These are phyloP conservation scores for Fusarium bulbicola DNA, from an alignment of 2,329 filamentous ascomycete genomes.

Conservation along the genomic window DNA sequence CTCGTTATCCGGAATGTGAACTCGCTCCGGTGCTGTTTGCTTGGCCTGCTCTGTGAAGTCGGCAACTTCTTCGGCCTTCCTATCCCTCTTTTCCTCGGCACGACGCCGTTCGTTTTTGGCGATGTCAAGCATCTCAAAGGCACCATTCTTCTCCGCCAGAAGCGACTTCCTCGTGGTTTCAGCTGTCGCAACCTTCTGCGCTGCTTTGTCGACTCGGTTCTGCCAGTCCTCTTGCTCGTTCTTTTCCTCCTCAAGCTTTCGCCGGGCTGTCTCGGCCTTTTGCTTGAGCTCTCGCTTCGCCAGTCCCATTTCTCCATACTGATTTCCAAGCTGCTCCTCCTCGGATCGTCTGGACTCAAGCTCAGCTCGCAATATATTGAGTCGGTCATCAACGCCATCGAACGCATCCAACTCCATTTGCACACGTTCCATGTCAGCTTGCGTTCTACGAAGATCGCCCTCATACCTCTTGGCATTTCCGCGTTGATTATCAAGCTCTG, in stretches of 20 bases:
- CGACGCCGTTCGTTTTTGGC: slow-evolving; percentile 56
- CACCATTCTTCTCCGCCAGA: slow-evolving; percentile 70
- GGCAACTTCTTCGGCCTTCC: slow-evolving; percentile 58
- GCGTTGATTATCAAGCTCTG: slow-evolving; percentile 56
- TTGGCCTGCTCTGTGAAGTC: slow-evolving; percentile 65
- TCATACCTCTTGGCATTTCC: slow-evolving; percentile 54
- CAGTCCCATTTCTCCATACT: slow-evolving; percentile 63
- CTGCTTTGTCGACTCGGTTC: slow-evolving; percentile 63
- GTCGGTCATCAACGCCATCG: slow-evolving; percentile 72
- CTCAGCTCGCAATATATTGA: slow-evolving; percentile 66
- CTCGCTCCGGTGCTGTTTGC: slow-evolving; percentile 62
- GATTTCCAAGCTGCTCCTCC: slow-evolving; percentile 59
- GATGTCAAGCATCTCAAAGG: slow-evolving; percentile 60
- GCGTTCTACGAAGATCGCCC: slow-evolving; percentile 65
- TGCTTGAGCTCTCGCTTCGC: slow-evolving; percentile 59
- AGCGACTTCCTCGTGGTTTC: slow-evolving; percentile 61
- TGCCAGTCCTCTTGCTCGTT: slow-evolving; percentile 53
- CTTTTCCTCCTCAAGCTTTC: slow-evolving; percentile 45
- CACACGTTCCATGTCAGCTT: slow-evolving; percentile 62
- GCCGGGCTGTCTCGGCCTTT: slow-evolving; percentile 53
- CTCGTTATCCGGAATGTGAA: slow-evolving; percentile 71
- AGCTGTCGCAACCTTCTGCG: slow-evolving; percentile 60
- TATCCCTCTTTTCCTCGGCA: slow-evolving; percentile 58
- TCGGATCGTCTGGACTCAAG: slow-evolving; percentile 64
- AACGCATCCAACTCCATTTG: slow-evolving; percentile 71